Evolutionary conservation across 73 alveolate species (phyloP).

Genomic region (Tetrahymena borealis): DNA sequence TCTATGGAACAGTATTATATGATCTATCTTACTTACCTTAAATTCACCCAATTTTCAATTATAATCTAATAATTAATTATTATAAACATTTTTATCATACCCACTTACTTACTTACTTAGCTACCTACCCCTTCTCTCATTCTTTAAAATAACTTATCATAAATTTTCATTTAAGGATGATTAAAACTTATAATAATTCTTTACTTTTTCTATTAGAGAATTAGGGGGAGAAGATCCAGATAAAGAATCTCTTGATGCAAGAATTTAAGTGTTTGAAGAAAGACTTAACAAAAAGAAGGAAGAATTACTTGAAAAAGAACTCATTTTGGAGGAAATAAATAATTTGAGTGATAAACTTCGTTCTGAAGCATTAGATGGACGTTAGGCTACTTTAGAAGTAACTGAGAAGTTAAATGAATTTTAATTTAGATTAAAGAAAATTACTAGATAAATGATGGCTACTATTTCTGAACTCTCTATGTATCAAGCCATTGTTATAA

Average conservation of each 20-base stretch:
- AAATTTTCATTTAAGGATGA: too few relatives aligned
- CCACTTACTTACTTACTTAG: too few relatives aligned
- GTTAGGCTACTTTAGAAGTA: constrained; percentile 86
- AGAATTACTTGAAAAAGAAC: constrained; percentile 86
- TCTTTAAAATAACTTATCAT: too few relatives aligned
- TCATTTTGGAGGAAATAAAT: constrained; percentile 90
- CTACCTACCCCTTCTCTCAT: too few relatives aligned
- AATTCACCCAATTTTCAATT: too few relatives aligned
- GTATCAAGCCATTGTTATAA: constrained; percentile 89
- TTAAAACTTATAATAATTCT: too few relatives aligned
- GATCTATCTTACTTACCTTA: too few relatives aligned
- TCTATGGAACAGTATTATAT: too few relatives aligned
- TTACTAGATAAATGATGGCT: constrained; percentile 91
- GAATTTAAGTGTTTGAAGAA: constrained; percentile 89
- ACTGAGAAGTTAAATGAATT: constrained; percentile 91
- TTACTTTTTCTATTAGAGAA: too few relatives aligned
- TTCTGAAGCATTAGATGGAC: constrained; percentile 87
- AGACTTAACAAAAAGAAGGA: constrained; percentile 91
- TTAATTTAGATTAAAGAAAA: constrained; percentile 81
- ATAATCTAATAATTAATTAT: too few relatives aligned
- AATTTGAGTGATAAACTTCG: constrained; percentile 93
- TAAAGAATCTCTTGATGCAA: constrained; percentile 85
- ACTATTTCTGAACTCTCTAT: constrained; percentile 93
- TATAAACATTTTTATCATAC: too few relatives aligned
- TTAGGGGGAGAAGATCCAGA: constrained; percentile 96